Percentiles rank a stretch among this genome's conserved stretches.
phyloP scores from a whole-genome alignment of 108 stramenopile species.

The Ochromonas danica region DNA sequence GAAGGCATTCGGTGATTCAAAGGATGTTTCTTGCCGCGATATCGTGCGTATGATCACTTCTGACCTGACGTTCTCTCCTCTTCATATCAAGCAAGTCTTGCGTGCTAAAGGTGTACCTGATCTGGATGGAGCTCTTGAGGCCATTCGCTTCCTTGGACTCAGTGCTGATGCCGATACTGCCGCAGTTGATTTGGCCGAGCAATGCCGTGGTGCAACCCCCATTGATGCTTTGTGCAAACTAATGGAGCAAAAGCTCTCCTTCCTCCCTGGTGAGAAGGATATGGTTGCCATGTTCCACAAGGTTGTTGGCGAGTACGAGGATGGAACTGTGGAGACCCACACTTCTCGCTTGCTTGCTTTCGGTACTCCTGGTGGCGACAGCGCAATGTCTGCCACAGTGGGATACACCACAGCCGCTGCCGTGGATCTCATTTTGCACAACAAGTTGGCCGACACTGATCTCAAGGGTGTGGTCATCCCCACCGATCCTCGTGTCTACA shows the following conservation, averaged over 20 bases:
- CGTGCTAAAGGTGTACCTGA: not conserved
- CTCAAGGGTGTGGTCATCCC: conserved; percentile 2
- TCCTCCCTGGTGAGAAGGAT: conserved; percentile 36
- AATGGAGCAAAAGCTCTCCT: not conserved
- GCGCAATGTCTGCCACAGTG: conserved; percentile 50
- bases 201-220: not conserved
- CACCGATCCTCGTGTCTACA: not conserved
- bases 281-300: conserved; percentile 24
- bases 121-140: conserved; percentile 30
- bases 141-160: conserved; percentile 30
- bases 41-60: not conserved
- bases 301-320: not conserved
- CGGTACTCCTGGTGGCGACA: conserved; percentile 31
- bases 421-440: conserved; percentile 42
- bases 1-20: not conserved
- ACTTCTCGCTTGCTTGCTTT: not conserved
- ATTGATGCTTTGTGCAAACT: not conserved
- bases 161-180: conserved; percentile 38
- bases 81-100: not conserved
- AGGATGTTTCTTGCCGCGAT: not conserved
- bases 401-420: conserved; percentile 46
- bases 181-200: not conserved
- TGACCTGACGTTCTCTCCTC: not conserved
- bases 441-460: conserved; percentile 1
- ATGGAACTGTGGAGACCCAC: not conserved